These are phyloP conservation scores for Podospora fimiseda DNA, from an alignment of 495 filamentous ascomycete species.

Conservation along the genomic window DNA sequence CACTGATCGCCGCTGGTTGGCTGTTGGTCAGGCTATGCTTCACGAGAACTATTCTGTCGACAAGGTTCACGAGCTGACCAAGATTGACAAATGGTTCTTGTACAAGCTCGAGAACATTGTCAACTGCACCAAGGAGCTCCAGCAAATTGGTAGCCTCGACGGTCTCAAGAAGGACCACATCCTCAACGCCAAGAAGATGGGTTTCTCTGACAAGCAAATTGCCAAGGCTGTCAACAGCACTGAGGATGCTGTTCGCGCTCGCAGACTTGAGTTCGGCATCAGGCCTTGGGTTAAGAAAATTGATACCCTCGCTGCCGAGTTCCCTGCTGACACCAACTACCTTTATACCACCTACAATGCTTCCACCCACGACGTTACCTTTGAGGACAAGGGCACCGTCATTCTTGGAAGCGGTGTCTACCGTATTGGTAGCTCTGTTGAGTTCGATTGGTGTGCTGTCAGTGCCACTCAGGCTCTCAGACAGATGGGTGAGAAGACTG, in stretches of 20 bases:
- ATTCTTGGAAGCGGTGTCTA: slow-evolving; percentile 93
- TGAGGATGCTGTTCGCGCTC: slow-evolving; percentile 84
- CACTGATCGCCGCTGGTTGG: slow-evolving; percentile 91
- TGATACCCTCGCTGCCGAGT: slow-evolving; percentile 93
- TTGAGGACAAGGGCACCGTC: slow-evolving; percentile 86
- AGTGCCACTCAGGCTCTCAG: slow-evolving; percentile 82
- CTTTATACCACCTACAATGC: slow-evolving; percentile 98
- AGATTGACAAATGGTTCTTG: slow-evolving; percentile 96
- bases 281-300: slow-evolving; percentile 94
- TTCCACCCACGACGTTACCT: slow-evolving; percentile 87
- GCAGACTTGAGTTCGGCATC: slow-evolving; percentile 79
- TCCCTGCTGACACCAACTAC: slow-evolving; percentile 96
- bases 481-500: slow-evolving; percentile 91
- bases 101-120: slow-evolving; percentile 97
- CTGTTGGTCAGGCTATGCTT: slow-evolving; percentile 95
- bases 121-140: slow-evolving; percentile 76
- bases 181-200: slow-evolving; percentile 89
- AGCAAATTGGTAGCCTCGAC: slow-evolving; percentile 79
- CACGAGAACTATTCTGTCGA: slow-evolving; percentile 94
- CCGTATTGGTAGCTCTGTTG: slow-evolving; percentile 92
- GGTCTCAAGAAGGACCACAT: slow-evolving; percentile 82
- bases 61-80: slow-evolving; percentile 82
- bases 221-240: slow-evolving; percentile 73
- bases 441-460: slow-evolving; percentile 99
- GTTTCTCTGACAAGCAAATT: slow-evolving; percentile 96